These are phyloP conservation scores for Goffeauzyma gilvescens DNA, from an alignment of 768 basidiomycete species.

Conservation along the genomic window DNA sequence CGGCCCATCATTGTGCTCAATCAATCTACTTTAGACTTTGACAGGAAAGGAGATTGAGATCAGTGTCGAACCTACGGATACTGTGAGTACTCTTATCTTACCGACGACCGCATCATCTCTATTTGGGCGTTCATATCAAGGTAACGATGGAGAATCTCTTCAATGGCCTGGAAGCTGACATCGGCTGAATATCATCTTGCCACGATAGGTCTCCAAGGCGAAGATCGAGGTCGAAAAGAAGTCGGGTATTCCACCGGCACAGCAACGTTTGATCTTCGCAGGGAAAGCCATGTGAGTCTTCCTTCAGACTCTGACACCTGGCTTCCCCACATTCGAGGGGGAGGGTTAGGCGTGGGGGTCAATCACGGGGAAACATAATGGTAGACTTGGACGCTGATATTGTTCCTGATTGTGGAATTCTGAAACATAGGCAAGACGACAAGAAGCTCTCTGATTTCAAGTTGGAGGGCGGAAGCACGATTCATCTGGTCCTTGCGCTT, in stretches of 20 bases:
- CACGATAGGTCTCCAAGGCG: slow-evolving; percentile 60
- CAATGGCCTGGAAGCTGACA: neutral
- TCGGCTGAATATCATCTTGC: neutral
- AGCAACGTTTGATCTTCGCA: slow-evolving; percentile 80
- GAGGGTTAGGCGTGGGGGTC: neutral
- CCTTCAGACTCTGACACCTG: neutral
- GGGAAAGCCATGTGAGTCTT: slow-evolving; percentile 74
- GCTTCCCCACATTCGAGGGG: neutral
- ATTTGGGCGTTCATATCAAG: neutral
- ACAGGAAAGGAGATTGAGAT: slow-evolving; percentile 99
- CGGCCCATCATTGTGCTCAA: neutral
- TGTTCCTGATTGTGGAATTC: neutral
- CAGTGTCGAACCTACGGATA: slow-evolving; percentile 48
- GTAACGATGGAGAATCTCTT: neutral
- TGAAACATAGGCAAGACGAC: slow-evolving; percentile 54
- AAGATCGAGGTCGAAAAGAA: slow-evolving; percentile 98
- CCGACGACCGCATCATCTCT: neutral
- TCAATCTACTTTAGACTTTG: slow-evolving; percentile 45
- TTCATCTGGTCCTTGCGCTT: slow-evolving; percentile 86
- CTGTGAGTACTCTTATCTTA: slow-evolving; percentile 1
- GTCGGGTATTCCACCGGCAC: slow-evolving; percentile 86
- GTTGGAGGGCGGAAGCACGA: slow-evolving; percentile 62
- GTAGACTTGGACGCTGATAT: neutral
- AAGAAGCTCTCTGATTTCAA: slow-evolving; percentile 72
- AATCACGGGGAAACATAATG: neutral